phyloP scores from a whole-genome alignment of 306 rosid genomes.

The Pueraria montana region DNA sequence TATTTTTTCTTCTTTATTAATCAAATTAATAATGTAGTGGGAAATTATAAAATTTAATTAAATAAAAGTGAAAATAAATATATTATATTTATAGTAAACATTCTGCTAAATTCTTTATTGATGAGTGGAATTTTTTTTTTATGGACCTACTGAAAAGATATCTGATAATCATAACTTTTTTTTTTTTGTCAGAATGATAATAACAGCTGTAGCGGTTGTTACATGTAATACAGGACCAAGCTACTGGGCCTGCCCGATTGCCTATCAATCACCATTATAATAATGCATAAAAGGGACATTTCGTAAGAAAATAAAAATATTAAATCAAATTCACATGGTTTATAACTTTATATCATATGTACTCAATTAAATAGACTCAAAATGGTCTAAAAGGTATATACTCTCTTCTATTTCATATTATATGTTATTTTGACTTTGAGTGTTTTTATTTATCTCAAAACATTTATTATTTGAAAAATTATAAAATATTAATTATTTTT shows the following conservation, averaged over 20 bases:
- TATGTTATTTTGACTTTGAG: not conserved
- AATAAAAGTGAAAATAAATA: not conserved
- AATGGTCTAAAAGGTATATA: not conserved
- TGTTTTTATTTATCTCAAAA: not conserved
- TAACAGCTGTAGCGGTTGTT: conserved; percentile 44
- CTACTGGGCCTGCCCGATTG: conserved; percentile 42
- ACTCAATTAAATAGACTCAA: conserved; percentile 1
- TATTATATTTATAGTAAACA: not conserved
- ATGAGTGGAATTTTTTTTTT: not conserved
- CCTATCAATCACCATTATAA: conserved; percentile 36
- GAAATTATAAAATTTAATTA: not conserved
- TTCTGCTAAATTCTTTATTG: not conserved
- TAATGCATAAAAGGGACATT: conserved; percentile 43
- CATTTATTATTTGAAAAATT: not conserved
- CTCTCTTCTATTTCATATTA: not conserved
- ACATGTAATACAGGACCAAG: conserved; percentile 11
- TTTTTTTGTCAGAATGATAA: conserved; percentile 6
- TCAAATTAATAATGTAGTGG: not conserved
- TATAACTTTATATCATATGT: no score
- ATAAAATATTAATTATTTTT: not conserved
- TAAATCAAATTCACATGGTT: conserved; percentile 6
- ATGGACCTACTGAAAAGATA: conserved; percentile 37
- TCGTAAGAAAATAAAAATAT: not conserved
- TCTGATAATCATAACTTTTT: not conserved
- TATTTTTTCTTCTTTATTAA: not conserved